Percentiles rank a stretch among this genome's conserved stretches.
Conservation (phyloP, 768 basidiomycete species). For the Phlebiopsis gigantea region DNA sequence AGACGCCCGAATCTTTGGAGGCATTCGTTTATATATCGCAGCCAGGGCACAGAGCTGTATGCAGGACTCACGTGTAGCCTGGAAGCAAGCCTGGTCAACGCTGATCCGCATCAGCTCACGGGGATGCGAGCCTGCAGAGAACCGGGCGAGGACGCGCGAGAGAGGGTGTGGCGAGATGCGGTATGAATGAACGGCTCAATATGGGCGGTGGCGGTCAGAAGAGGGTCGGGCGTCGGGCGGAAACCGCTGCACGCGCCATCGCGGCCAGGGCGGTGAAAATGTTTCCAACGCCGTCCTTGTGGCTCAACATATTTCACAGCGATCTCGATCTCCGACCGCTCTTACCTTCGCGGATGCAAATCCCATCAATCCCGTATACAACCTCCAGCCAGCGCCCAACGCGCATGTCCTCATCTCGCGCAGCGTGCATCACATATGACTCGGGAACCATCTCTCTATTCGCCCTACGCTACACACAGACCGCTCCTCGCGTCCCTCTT, state of each 20-base stretch:
- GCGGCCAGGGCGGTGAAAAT: conserved; percentile 6
- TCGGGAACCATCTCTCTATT: background rate
- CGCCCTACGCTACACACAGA: background rate
- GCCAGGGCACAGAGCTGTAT: conserved; percentile 1
- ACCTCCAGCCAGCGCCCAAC: background rate
- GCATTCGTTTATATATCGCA: conserved; percentile 15
- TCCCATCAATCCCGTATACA: conserved; percentile 3
- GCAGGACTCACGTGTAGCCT: conserved; percentile 16
- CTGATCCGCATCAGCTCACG: conserved; percentile 15
- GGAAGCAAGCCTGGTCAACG: conserved; percentile 12
- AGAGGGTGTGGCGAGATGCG: conserved; percentile 5
- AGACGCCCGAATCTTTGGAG: conserved; percentile 14
- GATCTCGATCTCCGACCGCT: conserved; percentile 18
- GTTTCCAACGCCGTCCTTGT: conserved; percentile 4
- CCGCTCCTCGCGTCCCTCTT: background rate
- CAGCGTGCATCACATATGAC: conserved; percentile 3
- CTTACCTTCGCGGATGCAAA: conserved; percentile 19
- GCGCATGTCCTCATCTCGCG: conserved; percentile 1
- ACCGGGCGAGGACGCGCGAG: background rate
- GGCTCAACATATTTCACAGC: conserved; percentile 17
- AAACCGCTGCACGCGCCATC: background rate
- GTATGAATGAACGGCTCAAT: background rate
- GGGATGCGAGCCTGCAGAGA: conserved; percentile 11
- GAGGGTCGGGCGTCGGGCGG: background rate
- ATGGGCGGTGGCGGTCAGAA: background rate